Evolutionary conservation across 148 eudicot genomes (phyloP).

Genomic region (Cornus suecica): DNA sequence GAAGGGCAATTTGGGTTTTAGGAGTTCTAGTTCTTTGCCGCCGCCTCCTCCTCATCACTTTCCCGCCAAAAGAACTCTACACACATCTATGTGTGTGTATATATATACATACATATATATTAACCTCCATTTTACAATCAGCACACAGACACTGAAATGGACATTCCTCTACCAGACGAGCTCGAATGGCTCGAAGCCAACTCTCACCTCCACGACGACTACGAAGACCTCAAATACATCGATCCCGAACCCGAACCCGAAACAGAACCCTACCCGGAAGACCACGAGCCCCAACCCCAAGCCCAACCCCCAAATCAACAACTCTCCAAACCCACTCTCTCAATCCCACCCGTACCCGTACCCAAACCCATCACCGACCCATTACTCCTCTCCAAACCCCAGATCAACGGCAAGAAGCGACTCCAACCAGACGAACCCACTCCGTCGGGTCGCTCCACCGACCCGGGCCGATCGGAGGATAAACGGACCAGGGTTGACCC

Average conservation of each 20-base stretch:
- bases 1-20: background rate
- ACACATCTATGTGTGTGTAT: too few species aligned
- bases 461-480: background rate
- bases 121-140: too few species aligned
- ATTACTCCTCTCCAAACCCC: background rate
- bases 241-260: background rate
- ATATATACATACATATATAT: too few species aligned
- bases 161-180: conserved; percentile 70
- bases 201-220: conserved; percentile 40
- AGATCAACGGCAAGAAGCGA: conserved; percentile 39
- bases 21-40: background rate
- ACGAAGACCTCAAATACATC: conserved; percentile 27
- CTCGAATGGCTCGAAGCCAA: conserved; percentile 88
- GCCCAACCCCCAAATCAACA: conserved; percentile 9
- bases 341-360: conserved; percentile 20
- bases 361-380: conserved; percentile 13
- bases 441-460: background rate
- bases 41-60: background rate
- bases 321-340: conserved; percentile 15
- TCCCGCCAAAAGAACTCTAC: conserved; percentile 9
- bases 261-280: conserved; percentile 9
- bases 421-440: conserved; percentile 28
- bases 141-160: conserved; percentile 25
- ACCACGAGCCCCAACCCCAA: conserved; percentile 14
- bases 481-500: conserved; percentile 27